Base-by-base conservation (phyloP, 805 yeast species). In the Kuraishia ogatae region DNA sequence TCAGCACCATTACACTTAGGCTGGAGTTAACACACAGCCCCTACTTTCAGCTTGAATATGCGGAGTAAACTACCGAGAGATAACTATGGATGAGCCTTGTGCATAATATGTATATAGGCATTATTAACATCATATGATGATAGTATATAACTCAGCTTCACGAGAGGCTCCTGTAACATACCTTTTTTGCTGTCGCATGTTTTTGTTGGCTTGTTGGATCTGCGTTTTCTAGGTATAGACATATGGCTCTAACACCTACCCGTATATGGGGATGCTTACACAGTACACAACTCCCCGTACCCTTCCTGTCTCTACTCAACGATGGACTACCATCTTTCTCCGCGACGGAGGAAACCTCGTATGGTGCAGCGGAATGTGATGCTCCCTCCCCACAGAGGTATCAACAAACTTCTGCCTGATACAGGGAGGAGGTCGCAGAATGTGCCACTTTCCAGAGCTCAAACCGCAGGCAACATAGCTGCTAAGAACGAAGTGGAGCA, bases 401-500 rank as follows among this genome's bases (percentile, higher is more conserved):
- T 35, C 13, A 35, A 35, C n/a, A 35, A 35, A 15, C 43, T 35
- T 11, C 7, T 35, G 4, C 13, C 43, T 15, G 43, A 35, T 35
- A 10, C 43, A 8, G 43, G 15, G 17, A 10, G 43, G 17, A 35
- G 43, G n/a, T 35, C 43, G 7, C 43, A 35, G 43, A 35, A 35
- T 35, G 43, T 35, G 4, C 43, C 43, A 3, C 43, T 35, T 5
- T 35, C 43, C 17, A 35, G 13, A 11, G 43, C n/a, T 3, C 43
- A 35, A 35, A 10, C 43, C 6, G 17, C 43, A 3, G 13, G n/a
- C 43, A 35, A 3, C 43, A 35, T 3, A 35, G 43, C 43, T 35
- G n/a, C 43, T 35, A 35, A 15, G 43, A 35, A 15, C 17, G 43
- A 35, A 15, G 43, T 35, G 7, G 13, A 35, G n/a, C 62, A 58